These are phyloP conservation scores for Lachnellula subtilissima DNA, from an alignment of 2,329 filamentous ascomycete species.

Conservation along the genomic window DNA sequence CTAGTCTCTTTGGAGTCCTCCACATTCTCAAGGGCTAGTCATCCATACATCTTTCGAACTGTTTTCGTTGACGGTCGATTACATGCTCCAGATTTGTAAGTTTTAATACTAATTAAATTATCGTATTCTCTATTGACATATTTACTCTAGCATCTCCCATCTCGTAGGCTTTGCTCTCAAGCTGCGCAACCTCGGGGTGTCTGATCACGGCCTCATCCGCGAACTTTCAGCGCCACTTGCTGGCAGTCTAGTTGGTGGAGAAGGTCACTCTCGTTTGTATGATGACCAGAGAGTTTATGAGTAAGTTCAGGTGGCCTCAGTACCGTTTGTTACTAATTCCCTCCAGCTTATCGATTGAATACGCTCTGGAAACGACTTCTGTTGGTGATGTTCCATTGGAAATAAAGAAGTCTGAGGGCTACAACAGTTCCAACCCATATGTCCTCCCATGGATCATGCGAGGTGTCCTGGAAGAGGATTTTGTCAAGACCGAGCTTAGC, in stretches of 20 bases:
- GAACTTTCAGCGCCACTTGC: conserved; percentile 86
- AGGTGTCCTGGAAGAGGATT: conserved; percentile 84
- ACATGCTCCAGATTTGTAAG: conserved; percentile 83
- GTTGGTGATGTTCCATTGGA: conserved; percentile 45
- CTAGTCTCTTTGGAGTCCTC: conserved; percentile 92
- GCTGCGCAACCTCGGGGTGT: conserved; percentile 85
- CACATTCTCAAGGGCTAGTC: conserved; percentile 76
- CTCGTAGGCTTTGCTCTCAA: conserved; percentile 91
- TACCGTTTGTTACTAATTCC: background rate
- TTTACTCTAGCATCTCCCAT: conserved; percentile 61
- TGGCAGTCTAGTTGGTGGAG: conserved; percentile 84
- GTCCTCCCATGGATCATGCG: conserved; percentile 94
- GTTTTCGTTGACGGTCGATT: conserved; percentile 92
- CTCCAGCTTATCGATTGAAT: conserved; percentile 60
- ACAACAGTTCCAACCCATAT: conserved; percentile 69
- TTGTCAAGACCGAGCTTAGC: conserved; percentile 76
- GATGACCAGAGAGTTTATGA: conserved; percentile 84
- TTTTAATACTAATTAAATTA: background rate
- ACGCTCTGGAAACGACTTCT: conserved; percentile 66
- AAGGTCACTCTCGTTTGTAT: conserved; percentile 90
- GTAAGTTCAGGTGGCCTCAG: conserved; percentile 36
- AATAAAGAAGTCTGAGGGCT: conserved; percentile 46
- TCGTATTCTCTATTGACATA: background rate
- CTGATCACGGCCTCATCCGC: conserved; percentile 87
- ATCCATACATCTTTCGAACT: conserved; percentile 92